Evolutionary conservation across 176 grass and related monocot species (phyloP), one percentile per base, ranked within the genome.

Genomic region (Hsuehochloa calcarea): DNA sequence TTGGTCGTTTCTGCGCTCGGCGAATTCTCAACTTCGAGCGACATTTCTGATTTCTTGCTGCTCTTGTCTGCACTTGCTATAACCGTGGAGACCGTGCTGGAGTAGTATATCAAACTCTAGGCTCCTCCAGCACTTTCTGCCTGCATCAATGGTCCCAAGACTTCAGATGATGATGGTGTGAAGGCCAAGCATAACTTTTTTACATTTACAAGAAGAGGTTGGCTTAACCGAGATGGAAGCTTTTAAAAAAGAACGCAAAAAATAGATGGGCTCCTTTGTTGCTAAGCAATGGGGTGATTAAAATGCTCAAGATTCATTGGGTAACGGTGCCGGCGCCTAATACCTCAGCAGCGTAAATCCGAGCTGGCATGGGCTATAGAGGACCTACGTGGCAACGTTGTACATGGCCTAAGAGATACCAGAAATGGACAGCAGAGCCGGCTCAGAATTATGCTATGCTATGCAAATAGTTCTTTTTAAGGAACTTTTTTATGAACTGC

Each of bases 11-110:
- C 68, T 15, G 7, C 34, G 25, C 16, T 59, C 40, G 40, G 41
- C 20, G 52, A 60, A 20, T 37, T 60, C 63, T 93, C 81, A 17
- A 77, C 85, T 75, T 85, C 85, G 5, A 77, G 58, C n/a, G 88
- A 82, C 88, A 92, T 92, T 66, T 41, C 37, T 35, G 45, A 22
- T 56, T 5, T 22, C 19, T 65, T 72, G 25, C 27, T 65, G 50
- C 20, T 69, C 16, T 27, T 70, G 12, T 2, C 15, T 34, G 19
- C 19, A 49, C 55, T 59, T 80, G 77, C 14, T 7, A 63, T 15
- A 6, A 43, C 49, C 63, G 85, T 29, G 61, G 72, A 63, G 44
- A 44, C 10, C 54, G 25, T 44, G 65, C 3, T 58, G 47, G 10
- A 8, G 17, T 54, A 39, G 12, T 47, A 43, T 51, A 8, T 71